A percentile compares a stretch with the other conserved stretches of the same genome.
Evolutionary conservation across 179 eudicot species (phyloP).

Genomic region (Silene coronaria): DNA sequence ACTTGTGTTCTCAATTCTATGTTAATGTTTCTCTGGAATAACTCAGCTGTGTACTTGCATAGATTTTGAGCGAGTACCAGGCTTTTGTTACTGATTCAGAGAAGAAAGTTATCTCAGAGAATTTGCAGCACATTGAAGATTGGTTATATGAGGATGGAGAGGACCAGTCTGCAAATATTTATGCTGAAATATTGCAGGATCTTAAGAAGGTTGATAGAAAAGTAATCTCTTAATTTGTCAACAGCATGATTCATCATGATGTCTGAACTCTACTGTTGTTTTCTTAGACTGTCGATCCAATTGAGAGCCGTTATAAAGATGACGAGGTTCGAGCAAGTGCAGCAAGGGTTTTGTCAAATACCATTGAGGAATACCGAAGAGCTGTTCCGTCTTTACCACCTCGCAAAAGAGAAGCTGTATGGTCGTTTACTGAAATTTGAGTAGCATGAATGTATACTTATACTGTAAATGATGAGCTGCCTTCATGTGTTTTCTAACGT

Average conservation of each 20-base stretch:
- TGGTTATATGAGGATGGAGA: conserved; percentile 97
- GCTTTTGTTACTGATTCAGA: conserved; percentile 65
- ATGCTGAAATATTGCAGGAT: conserved; percentile 52
- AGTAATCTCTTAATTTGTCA: not conserved
- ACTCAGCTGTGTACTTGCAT: conserved; percentile 17
- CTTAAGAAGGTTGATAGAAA: conserved; percentile 50
- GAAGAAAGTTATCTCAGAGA: conserved; percentile 55
- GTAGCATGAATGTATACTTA: not conserved
- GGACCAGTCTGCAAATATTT: conserved; percentile 71
- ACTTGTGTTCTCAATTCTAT: not conserved
- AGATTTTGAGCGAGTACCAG: conserved; percentile 62
- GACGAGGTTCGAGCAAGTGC: conserved; percentile 66
- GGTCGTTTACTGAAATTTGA: conserved; percentile 17
- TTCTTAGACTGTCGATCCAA: conserved; percentile 62
- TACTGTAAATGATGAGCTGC: not conserved
- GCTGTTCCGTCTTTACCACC: conserved; percentile 46
- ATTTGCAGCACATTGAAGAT: conserved; percentile 73
- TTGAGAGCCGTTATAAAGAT: conserved; percentile 73
- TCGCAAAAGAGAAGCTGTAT: conserved; percentile 59
- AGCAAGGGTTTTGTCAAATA: conserved; percentile 35
- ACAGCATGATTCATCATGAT: not conserved
- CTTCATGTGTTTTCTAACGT: not conserved
- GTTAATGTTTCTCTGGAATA: conserved; percentile 2
- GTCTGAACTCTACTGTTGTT: conserved; percentile 10
- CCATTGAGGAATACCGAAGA: conserved; percentile 40